A percentile compares a stretch with the other conserved stretches of the same genome.
These are phyloP conservation scores for Paracoccidioides brasiliensis DNA, from an alignment of 2,329 filamentous ascomycete species.

Conservation along the genomic window DNA sequence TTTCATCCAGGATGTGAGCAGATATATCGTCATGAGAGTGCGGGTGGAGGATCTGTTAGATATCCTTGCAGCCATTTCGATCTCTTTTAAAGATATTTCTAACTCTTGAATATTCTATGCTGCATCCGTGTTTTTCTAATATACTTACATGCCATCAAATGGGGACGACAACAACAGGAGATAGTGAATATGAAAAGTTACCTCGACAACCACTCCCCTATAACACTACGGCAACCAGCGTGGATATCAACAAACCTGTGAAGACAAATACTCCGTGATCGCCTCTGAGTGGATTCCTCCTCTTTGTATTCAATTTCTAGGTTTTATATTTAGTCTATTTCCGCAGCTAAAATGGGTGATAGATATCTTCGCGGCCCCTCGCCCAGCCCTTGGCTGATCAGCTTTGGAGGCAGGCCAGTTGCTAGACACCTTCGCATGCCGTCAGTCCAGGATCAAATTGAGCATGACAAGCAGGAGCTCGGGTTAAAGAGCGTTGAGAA, in stretches of 20 bases:
- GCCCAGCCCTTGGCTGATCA: conserved; percentile 4
- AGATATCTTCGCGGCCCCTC: background rate
- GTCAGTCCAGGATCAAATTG: background rate
- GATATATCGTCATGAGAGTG: too few species aligned
- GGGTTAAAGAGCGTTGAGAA: background rate
- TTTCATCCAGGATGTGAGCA: too few species aligned
- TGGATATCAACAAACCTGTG: background rate
- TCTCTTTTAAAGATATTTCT: background rate
- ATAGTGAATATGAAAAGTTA: background rate
- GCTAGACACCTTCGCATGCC: background rate
- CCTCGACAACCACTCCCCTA: background rate
- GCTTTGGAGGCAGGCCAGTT: background rate
- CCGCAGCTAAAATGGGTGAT: background rate
- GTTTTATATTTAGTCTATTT: background rate
- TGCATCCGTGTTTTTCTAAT: background rate
- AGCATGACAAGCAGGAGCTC: background rate
- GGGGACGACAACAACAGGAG: background rate
- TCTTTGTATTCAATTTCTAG: background rate
- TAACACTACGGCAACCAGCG: background rate
- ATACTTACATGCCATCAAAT: background rate
- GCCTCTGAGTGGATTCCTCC: background rate
- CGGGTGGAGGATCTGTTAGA: background rate
- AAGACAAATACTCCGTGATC: background rate
- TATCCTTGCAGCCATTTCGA: background rate
- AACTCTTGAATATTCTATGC: background rate